These are phyloP conservation scores for Cyberlindnera americana DNA, from an alignment of 805 yeast genomes.

Conservation along the genomic window DNA sequence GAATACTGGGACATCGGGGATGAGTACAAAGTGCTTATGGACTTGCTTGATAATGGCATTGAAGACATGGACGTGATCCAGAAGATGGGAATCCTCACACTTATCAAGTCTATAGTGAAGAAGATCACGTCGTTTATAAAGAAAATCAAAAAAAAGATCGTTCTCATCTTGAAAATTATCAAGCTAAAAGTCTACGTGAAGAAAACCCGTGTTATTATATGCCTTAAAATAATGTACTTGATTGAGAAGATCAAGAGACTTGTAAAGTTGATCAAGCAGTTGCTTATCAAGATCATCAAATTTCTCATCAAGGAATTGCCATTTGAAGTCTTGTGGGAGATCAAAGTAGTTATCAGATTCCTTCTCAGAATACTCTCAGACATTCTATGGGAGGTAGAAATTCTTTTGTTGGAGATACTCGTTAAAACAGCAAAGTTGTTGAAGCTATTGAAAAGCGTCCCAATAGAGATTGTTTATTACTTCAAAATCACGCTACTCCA, in stretches of 20 bases:
- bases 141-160: conserved; percentile 15
- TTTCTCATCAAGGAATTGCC: conserved; percentile 19
- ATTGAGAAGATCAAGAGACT: conserved; percentile 24
- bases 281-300: conserved; percentile 17
- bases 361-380: conserved; percentile 17
- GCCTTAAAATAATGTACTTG: conserved; percentile 19
- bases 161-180: conserved; percentile 18
- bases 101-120: conserved; percentile 15
- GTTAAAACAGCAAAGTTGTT: conserved; percentile 15
- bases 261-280: conserved; percentile 13
- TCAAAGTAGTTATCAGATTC: conserved; percentile 18
- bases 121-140: conserved; percentile 14
- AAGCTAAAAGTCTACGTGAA: conserved; percentile 20
- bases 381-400: conserved; percentile 22
- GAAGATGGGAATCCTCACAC: conserved; percentile 12
- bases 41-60: conserved; percentile 4
- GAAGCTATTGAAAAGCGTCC: conserved; percentile 14
- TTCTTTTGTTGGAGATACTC: conserved; percentile 15
- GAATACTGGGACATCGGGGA: conserved; percentile 13
- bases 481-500: conserved; percentile 16
- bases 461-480: conserved; percentile 18
- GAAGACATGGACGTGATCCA: conserved; percentile 14
- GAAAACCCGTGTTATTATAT: conserved; percentile 11
- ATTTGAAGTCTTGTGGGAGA: conserved; percentile 18
- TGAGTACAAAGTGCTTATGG: conserved; percentile 9